Conservation (phyloP, 2,329 filamentous ascomycete genomes). For the Ilyonectria destructans region DNA sequence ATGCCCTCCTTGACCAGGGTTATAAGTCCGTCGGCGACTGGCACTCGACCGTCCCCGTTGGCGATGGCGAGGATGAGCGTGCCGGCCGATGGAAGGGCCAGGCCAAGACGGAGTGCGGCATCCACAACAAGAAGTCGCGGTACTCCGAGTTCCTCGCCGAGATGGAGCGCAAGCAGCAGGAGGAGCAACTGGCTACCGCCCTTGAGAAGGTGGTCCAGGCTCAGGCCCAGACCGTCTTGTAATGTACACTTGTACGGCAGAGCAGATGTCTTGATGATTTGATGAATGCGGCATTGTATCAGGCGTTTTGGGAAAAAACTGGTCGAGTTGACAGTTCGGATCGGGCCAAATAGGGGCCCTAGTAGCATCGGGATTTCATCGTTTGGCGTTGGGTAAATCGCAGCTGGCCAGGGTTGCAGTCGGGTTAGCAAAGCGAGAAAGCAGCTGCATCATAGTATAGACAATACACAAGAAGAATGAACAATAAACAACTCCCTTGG, state of each 20-base stretch:
- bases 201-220: slow-evolving; percentile 45
- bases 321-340: slow-evolving; percentile 31
- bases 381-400: slow-evolving; percentile 44
- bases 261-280: slow-evolving; percentile 42
- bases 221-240: slow-evolving; percentile 45
- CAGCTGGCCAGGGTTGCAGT: slow-evolving; percentile 33
- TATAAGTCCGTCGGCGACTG: slow-evolving; percentile 99
- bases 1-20: slow-evolving; percentile 89
- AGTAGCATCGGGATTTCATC: slow-evolving; percentile 38
- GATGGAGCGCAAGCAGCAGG: slow-evolving; percentile 78
- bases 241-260: slow-evolving; percentile 43
- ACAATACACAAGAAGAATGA: slow-evolving; percentile 35
- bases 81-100: slow-evolving; percentile 98
- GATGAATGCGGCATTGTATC: slow-evolving; percentile 49
- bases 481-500: slow-evolving; percentile 16
- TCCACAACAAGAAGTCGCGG: slow-evolving; percentile 97
- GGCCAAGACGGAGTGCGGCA: slow-evolving; percentile 96
- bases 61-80: slow-evolving; percentile 94
- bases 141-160: slow-evolving; percentile 89
- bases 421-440: slow-evolving; percentile 31
- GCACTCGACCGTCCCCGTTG: slow-evolving; percentile 95
- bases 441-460: slow-evolving; percentile 34
- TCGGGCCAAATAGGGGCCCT: slow-evolving; percentile 26
- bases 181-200: slow-evolving; percentile 56
- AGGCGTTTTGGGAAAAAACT: slow-evolving; percentile 47